Base-by-base conservation (phyloP, 495 filamentous ascomycete species). In the Sordaria brevicollis region DNA sequence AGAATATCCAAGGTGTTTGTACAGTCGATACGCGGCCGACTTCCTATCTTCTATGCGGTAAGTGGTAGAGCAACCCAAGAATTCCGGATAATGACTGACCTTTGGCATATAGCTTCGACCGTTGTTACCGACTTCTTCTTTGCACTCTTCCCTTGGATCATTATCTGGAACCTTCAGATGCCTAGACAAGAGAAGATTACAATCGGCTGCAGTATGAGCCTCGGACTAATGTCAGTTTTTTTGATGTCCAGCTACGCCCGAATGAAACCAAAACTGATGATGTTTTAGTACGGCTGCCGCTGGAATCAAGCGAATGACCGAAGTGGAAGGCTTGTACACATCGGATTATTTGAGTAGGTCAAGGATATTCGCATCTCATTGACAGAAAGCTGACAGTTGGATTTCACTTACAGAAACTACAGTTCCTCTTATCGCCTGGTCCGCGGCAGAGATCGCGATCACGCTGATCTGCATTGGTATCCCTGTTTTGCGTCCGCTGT, bases 81-180 rank as follows among this genome's bases (percentile, higher is more conserved):
- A n/a, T n/a, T 57, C 2, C 5, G 33, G n/a, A 5, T 33, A 19
- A 69, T 7, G 5, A 35, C 31, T 71, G 31, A 39, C 21, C 25
- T 66, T 57, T 34, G 25, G 29, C 31, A 15, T 33, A 37, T 66
- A 69, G 72, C 70, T 15, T 74, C 71, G 17, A 70, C 70, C 35
- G 71, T 76, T 62, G 35, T 82, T 1, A 79, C 80, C 66, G 84
- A 85, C 74, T 80, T 86, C 69, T 79, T 86, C 76, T 81, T 79
- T 35, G 79, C 78, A 38, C 73, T 72, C 35, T 82, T 82, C 54
- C 85, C 85, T 1, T 82, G 84, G 71, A 70, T 83, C 15, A 76
- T 87, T 11, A 76, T 86, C 8, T 84, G 82, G 82, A 80, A 81
- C 3, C 75, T 86, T 25, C 79, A 86, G 38, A 83, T 87, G 72